Evolutionary conservation across 257 asterid genomes (phyloP), one percentile per base, ranked within the genome.

Genomic region (Cruciata laevipes): DNA sequence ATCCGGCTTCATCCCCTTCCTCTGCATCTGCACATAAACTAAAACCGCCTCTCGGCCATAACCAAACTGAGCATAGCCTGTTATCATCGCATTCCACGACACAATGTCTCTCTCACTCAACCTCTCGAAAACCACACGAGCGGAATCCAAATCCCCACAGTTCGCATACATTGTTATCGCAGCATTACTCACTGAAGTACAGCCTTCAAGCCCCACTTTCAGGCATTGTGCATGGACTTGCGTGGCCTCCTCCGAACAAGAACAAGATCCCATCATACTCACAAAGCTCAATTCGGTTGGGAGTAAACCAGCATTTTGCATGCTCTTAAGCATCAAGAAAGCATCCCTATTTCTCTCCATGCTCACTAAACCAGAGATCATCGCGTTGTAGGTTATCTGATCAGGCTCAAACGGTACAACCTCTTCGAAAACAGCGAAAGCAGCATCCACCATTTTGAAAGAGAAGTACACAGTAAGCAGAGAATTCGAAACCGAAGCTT

Each of bases 51-150:
- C 89, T 42, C 75, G 56, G 33, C 74, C 67, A 77, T 77, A 62
- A 69, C 80, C 74, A 67, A 58, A 80, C 74, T 76, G 80, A 59
- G 95, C 81, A 66, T 83, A 83, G 79, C 86, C 78, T n/a, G 85
- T 80, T 76, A 92, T 80, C 72, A 86, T 83, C 71, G 88, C 81
- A 76, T 92, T 89, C 98, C 98, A 92, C 0, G 96, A 82, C 38
- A 89, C 83, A 0, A 63, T 42, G 73, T 92, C 98, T 74, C 76
- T 89, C 44, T 78, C 79, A 13, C 71, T 63, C 35, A 89, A 72
- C 35, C 78, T 67, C 63, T 49, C 62, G 23, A 92, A 92, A 71
- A 86, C 75, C 68, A 67, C 65, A 72, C 61, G n/a, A 69, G 85
- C 92, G 47, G 85, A 71, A 65, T 71, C 69, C 23, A 83, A 52